Evolutionary conservation across 2,329 filamentous ascomycete genomes (phyloP), one percentile per base, ranked within the genome.

Genomic region (Apiospora kogelbergensis): DNA sequence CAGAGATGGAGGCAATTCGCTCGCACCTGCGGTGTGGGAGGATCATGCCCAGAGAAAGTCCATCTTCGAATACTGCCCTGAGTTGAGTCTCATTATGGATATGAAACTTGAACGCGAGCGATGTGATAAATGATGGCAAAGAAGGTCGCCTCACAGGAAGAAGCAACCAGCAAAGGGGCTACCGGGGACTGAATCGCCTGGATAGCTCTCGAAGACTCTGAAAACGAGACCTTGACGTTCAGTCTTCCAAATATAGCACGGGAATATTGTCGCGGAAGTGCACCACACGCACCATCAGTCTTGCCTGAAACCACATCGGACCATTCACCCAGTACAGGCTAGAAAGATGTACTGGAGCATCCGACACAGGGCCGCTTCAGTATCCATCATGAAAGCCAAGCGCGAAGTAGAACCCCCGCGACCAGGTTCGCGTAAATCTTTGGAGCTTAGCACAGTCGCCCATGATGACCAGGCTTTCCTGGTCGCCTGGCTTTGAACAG

Each of bases 31-130:
- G 2, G 82, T 87, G 20, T 88, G 86, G 86, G 81, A 81, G 69
- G 77, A 84, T 65, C 77, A 76, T 1, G 74, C 72, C 1, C 79
- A 81, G 70, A 79, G 86, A 42, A 80, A 83, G 71, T 76, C 80
- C 67, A 86, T 87, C 30, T 84, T 87, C 71, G 79, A 84, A 22
- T 89, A 88, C 76, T 89, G 87, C 71, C 87, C 86, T 1, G 86
- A 89, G 75, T 75, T 89, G 24, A 83, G 80, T 71, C 79, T 88
- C 74, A 84, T 87, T 69, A 82, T 88, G 80, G 82, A 85, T 53
- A 88, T 89, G 86, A 87, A 86, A 76, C 76, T 87, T 13, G 83
- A 86, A 77, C 76, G 81, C 57, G 81, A 86, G 76, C 78, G 83
- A 22, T 86, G 85, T 72, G 71, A 74, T 0, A 78, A 78, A 75